Evolutionary conservation across 2,329 filamentous ascomycete genomes (phyloP).

Genomic region (Thyridium curvatum): DNA sequence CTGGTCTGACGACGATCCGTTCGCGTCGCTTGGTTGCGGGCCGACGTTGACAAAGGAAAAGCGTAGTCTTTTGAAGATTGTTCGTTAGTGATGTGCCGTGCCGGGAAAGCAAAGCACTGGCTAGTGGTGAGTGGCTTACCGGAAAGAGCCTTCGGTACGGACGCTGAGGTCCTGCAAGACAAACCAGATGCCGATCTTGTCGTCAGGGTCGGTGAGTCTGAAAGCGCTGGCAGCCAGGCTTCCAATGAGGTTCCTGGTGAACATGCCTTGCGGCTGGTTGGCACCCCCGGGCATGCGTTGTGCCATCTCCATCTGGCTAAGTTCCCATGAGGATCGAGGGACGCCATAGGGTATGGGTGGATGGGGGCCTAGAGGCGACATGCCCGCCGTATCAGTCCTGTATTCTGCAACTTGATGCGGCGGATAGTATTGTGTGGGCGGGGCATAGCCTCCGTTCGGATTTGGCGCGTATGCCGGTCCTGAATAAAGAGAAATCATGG

Average conservation of each 20-base stretch:
- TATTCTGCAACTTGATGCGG: no score
- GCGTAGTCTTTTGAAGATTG: slow-evolving; percentile 37
- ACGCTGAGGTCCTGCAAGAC: slow-evolving; percentile 93
- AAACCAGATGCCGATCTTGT: slow-evolving; percentile 91
- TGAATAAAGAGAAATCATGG: no score
- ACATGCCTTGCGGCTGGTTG: slow-evolving; percentile 69
- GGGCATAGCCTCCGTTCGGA: background rate
- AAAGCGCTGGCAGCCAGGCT: slow-evolving; percentile 86
- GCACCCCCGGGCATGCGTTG: slow-evolving; percentile 31
- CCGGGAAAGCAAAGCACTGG: no score
- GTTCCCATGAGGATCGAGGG: slow-evolving; percentile 16
- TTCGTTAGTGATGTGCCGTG: slow-evolving; percentile 1
- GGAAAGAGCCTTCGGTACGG: slow-evolving; percentile 83
- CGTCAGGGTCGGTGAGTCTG: slow-evolving; percentile 68
- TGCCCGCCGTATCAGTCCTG: background rate
- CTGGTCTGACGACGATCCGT: slow-evolving; percentile 28
- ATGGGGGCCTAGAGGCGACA: slow-evolving; percentile 1
- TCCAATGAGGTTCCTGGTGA: slow-evolving; percentile 90
- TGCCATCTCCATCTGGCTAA: slow-evolving; percentile 23
- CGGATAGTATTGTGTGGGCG: no score
- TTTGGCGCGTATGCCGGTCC: background rate
- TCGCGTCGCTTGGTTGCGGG: slow-evolving; percentile 29
- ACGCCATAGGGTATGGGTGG: slow-evolving; percentile 19
- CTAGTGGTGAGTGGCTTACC: slow-evolving; percentile 45
- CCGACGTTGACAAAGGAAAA: slow-evolving; percentile 84